These are phyloP conservation scores for Salvia rosmarinus DNA, from an alignment of 257 asterid genomes.

Conservation along the genomic window DNA sequence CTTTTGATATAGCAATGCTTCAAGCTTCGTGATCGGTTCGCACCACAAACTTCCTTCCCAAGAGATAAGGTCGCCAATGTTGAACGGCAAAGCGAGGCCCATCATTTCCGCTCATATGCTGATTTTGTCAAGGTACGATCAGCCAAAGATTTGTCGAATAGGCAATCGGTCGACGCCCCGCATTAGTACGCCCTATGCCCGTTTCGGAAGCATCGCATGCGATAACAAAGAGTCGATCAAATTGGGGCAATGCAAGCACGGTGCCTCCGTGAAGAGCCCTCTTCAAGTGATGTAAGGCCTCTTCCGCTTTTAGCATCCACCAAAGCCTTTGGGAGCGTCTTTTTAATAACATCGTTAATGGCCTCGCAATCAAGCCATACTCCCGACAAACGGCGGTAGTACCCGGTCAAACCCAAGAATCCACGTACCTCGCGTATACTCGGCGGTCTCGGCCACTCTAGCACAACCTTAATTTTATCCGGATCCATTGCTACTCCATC, in stretches of 20 bases:
- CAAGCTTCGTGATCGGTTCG: background rate
- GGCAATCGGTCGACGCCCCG: background rate
- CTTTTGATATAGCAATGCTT: background rate
- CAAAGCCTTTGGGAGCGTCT: background rate
- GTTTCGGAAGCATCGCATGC: background rate
- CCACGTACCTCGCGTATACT: background rate
- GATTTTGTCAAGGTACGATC: no score
- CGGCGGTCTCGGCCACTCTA: background rate
- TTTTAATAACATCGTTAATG: background rate
- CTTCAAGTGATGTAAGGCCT: background rate
- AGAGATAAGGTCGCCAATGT: no score
- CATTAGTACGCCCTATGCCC: background rate
- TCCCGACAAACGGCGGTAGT: background rate
- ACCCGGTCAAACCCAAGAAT: background rate
- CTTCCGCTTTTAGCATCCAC: background rate
- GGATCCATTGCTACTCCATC: background rate
- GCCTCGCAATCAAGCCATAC: background rate
- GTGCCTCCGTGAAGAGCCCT: background rate
- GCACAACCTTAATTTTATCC: background rate
- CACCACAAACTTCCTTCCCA: no score
- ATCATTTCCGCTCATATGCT: no score
- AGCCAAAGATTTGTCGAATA: background rate
- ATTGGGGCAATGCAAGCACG: background rate
- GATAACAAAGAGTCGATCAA: background rate
- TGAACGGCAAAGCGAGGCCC: no score